These are phyloP conservation scores for Alternaria rosae DNA, from an alignment of 2,329 filamentous ascomycete genomes.

Conservation along the genomic window DNA sequence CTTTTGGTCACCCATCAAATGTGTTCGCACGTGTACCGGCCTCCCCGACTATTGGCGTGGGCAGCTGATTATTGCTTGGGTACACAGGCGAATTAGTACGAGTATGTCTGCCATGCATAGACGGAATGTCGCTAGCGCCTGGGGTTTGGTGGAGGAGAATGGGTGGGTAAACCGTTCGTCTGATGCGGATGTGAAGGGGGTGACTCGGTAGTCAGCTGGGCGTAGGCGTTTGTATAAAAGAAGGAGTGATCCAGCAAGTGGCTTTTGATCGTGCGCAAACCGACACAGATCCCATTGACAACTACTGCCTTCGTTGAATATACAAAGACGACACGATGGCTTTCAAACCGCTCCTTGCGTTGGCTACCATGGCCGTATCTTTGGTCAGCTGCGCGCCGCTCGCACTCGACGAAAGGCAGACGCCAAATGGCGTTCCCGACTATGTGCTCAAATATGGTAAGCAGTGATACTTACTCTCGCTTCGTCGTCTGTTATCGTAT, in stretches of 20 bases:
- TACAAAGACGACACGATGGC: slow-evolving; percentile 16
- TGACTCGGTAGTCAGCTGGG: slow-evolving; percentile 7
- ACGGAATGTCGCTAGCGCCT: slow-evolving; percentile 1
- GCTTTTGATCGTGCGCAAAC: background rate
- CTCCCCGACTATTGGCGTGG: slow-evolving; percentile 6
- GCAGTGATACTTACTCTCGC: slow-evolving; percentile 1
- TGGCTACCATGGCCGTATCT: slow-evolving; percentile 18
- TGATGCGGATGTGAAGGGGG: background rate
- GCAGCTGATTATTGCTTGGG: background rate
- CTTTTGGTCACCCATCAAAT: background rate
- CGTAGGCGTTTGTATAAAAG: slow-evolving; percentile 8
- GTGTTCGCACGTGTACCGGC: slow-evolving; percentile 4
- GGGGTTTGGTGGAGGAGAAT: background rate
- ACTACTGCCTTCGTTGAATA: background rate
- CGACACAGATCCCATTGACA: background rate
- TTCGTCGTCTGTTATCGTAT: background rate
- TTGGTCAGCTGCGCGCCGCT: slow-evolving; percentile 27
- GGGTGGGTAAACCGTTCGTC: background rate
- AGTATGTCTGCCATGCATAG: slow-evolving; percentile 4
- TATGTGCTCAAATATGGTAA: slow-evolving; percentile 51
- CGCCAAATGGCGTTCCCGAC: slow-evolving; percentile 40
- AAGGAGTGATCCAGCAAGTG: background rate
- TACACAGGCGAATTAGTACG: background rate
- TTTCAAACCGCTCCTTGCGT: slow-evolving; percentile 15
- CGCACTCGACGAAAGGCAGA: slow-evolving; percentile 28